Percentiles rank a stretch among this genome's conserved stretches.
Conservation (phyloP, 1,139 yeast genomes). For the Pichia sp. region DNA sequence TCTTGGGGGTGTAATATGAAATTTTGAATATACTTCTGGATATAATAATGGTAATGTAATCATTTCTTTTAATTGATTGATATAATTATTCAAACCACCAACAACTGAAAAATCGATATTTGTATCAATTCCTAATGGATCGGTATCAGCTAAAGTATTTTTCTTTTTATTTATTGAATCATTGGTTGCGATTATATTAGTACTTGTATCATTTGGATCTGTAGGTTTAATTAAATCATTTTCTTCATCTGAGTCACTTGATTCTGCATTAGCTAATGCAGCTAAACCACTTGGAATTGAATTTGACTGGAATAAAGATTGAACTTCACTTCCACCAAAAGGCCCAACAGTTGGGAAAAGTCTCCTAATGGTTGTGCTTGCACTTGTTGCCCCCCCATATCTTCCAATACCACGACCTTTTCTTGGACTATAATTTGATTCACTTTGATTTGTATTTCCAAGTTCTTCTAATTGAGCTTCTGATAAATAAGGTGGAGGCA, state of each 20-base stretch:
- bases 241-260: slow-evolving; percentile 34
- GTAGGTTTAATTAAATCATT: slow-evolving; percentile 34
- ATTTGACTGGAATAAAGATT: slow-evolving; percentile 57
- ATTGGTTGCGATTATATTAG: slow-evolving; percentile 20
- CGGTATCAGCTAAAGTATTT: slow-evolving; percentile 79
- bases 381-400: slow-evolving; percentile 18
- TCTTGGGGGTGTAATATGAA: slow-evolving; percentile 91
- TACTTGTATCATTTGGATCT: slow-evolving; percentile 26
- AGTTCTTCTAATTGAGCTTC: slow-evolving; percentile 34
- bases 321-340: slow-evolving; percentile 87
- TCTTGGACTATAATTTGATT: slow-evolving; percentile 30
- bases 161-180: slow-evolving; percentile 40
- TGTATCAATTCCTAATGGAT: slow-evolving; percentile 92
- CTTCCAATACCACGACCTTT: slow-evolving; percentile 24
- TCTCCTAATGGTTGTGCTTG: slow-evolving; percentile 39
- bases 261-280: slow-evolving; percentile 29
- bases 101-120: slow-evolving; percentile 84
- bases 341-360: slow-evolving; percentile 96
- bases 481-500: slow-evolving; percentile 74
- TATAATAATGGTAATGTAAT: slow-evolving; percentile 87
- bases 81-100: slow-evolving; percentile 90
- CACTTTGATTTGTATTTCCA: too few species aligned
- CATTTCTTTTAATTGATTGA: slow-evolving; percentile 89
- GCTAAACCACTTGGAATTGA: slow-evolving; percentile 47
- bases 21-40: slow-evolving; percentile 89